Evolutionary conservation across 2,329 filamentous ascomycete genomes (phyloP), one percentile per base, ranked within the genome.

Genomic region (Arthrinium phaeospermum): DNA sequence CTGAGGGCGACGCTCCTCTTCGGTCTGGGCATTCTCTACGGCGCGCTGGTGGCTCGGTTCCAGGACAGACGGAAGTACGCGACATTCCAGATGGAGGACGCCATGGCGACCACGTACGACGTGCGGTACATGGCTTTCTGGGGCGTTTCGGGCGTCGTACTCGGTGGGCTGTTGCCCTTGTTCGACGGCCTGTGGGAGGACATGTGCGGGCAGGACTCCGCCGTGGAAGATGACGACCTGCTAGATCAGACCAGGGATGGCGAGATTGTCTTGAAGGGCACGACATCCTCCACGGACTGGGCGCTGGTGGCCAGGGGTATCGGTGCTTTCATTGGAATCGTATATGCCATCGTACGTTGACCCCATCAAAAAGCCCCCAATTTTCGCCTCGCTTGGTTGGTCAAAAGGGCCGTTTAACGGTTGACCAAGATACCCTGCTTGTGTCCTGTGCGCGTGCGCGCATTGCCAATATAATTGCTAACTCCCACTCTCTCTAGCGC

Each of bases 81-180:
- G 0, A 88, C 91, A 0, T 87, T 94, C 46, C 87, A 90, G 71
- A 85, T 92, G 67, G 83, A 84, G 37, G 81, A 80, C 8, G 79
- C 85, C 24, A 81, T 85, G 81, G 22, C 61, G 10, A 75, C 70
- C 8, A 79, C 81, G 16, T 84, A 84, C 72, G 85, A 87, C 73
- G 92, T 91, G 89, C 83, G 85, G 61, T 97, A 97, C 80, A 85
- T 97, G 71, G 83, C 86, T 0, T 92, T 93, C 74, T 99, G 96
- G 96, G 96, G 95, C 0, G 77, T 92, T 13, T 91, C 92, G 0
- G 95, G 95, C 22, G 90, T 98, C 5, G 86, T 89, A 0, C 83
- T 98, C 34, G 96, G 96, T 7, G 92, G 91, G 72, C 82, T 97
- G 69, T 83, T 98, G 72, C 96, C 96, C 1, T 96, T 92, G 89